Percentiles rank a stretch among this genome's conserved stretches.
Conservation (phyloP, 495 filamentous ascomycete genomes). For the Clavariopsis aquatica region DNA sequence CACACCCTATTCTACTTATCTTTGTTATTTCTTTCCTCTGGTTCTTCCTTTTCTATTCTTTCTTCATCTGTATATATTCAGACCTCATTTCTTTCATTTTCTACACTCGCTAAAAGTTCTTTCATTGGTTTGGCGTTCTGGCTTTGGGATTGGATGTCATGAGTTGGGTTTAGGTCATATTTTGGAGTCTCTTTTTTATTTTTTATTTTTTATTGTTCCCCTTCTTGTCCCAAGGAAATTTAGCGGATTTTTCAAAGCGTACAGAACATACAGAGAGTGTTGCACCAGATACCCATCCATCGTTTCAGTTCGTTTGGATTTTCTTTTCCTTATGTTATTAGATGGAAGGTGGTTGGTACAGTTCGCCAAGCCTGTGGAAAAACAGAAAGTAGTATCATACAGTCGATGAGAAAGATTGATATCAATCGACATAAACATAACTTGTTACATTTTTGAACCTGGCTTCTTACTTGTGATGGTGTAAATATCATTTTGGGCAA, state of each 20-base stretch:
- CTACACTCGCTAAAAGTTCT: constrained; percentile 2
- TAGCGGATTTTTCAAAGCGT: background rate
- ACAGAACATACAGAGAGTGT: background rate
- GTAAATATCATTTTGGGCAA: no score
- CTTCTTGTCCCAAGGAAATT: no score
- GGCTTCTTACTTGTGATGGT: no score
- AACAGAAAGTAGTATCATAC: no score
- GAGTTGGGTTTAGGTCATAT: background rate
- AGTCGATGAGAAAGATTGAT: no score
- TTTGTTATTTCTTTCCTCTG: background rate
- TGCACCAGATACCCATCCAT: constrained; percentile 21
- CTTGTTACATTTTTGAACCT: no score
- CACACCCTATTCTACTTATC: background rate
- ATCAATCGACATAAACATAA: no score
- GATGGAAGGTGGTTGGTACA: no score
- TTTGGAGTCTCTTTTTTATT: background rate
- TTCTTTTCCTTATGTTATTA: background rate
- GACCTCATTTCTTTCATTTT: constrained; percentile 4
- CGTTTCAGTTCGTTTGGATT: constrained; percentile 3
- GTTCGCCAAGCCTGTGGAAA: no score
- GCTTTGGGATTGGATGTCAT: background rate
- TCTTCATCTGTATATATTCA: constrained; percentile 17
- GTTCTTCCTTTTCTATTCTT: background rate
- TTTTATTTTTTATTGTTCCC: background rate
- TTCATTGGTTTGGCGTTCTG: background rate